Evolutionary conservation across 805 yeast genomes (phyloP).

Genomic region (Hanseniaspora pseudoguilliermondii): DNA sequence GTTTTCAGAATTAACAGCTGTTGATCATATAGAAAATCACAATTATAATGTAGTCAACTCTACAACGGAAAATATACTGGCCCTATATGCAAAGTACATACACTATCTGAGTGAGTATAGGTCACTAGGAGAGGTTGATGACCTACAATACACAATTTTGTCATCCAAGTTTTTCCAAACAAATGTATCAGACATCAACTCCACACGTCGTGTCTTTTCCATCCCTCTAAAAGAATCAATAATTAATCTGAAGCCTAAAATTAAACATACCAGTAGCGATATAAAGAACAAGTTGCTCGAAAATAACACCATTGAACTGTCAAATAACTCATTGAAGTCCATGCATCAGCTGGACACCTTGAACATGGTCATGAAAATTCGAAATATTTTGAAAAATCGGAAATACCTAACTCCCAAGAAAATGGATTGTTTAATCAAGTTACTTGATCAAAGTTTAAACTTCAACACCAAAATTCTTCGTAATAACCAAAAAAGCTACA

Average conservation of each 20-base stretch:
- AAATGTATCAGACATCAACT: slow-evolving; percentile 18
- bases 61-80: not conserved
- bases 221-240: slow-evolving; percentile 8
- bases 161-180: slow-evolving; percentile 28
- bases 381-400: not conserved
- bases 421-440: not conserved
- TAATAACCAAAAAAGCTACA: not conserved
- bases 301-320: not conserved
- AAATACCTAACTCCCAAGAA: not conserved
- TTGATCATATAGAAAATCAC: not conserved
- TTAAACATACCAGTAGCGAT: not conserved
- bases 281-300: slow-evolving; percentile 2
- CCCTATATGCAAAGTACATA: not conserved
- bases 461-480: not conserved
- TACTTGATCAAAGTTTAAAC: not conserved
- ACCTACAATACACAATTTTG: slow-evolving; percentile 38
- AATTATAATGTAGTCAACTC: not conserved
- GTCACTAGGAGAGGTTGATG: slow-evolving; percentile 27
- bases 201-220: slow-evolving; percentile 3
- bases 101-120: not conserved
- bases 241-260: slow-evolving; percentile 6
- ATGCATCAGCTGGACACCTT: not conserved
- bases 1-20: not conserved
- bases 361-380: not conserved
- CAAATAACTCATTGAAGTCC: not conserved